Base-by-base conservation (phyloP, 495 filamentous ascomycete genomes). In the Articulospora tetracladia region DNA sequence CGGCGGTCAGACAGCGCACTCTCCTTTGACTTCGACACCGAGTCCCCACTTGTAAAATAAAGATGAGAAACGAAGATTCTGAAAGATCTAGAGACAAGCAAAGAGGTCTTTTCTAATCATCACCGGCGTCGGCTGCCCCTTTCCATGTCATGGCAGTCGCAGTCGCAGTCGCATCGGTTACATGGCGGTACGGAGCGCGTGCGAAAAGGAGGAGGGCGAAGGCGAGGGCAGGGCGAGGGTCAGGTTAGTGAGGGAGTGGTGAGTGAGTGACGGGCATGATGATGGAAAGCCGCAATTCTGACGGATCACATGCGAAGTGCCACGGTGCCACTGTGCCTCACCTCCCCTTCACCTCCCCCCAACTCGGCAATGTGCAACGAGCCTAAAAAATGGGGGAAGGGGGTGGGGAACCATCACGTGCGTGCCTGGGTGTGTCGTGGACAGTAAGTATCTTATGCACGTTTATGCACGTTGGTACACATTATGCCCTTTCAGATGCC, bases 251-350 rank as follows among this genome's bases (percentile, higher is more conserved):
- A n/a, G n/a, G n/a, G n/a, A n/a, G n/a, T n/a, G n/a, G n/a, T n/a
- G n/a, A n/a, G n/a, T n/a, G n/a, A n/a, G n/a, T 19, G 23, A 26
- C 6, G 24, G 19, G 7, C 15, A 26, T 57, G 59, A 61, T 64
- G 65, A 67, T 61, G 32, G 62, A 61, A 65, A 50, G 53, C 55
- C 58, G 39, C 26, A 55, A 58, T 50, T 41, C 49, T 46, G 28
- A 50, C 27, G 46, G 20, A 67, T 60, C 55, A 57, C 55, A 57
- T 57, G 55, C 69, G 63, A 70, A 60, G 55, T 34, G 15, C 17
- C 56, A 24, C 4, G 44, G 27, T 22, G 4, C 30, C 13, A 32
- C 6, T 32, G 30, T 32, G 30, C n/a, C n/a, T n/a, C n/a, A n/a
- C n/a, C n/a, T n/a, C n/a, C n/a, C n/a, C n/a, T n/a, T n/a, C n/a